A percentile compares a stretch with the other conserved stretches of the same genome.
Conservation (phyloP, 140 eudicot species). For the Erigeron philadelphicus region DNA sequence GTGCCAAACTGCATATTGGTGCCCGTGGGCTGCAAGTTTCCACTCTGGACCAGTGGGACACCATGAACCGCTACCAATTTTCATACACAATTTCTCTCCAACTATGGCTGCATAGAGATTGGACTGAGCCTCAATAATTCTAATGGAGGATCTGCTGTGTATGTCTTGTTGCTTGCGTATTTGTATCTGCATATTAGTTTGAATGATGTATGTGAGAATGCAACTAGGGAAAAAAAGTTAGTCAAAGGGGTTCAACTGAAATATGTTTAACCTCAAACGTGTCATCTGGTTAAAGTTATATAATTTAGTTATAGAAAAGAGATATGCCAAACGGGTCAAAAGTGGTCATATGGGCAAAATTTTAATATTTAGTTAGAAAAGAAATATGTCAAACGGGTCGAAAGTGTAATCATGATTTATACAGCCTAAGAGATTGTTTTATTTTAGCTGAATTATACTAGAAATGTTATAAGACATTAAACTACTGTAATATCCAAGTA, state of each 20-base stretch:
- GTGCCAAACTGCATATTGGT: conserved; percentile 83
- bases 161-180: conserved; percentile 60
- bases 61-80: conserved; percentile 89
- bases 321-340: no score
- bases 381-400: no score
- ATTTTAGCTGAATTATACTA: no score
- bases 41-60: conserved; percentile 75
- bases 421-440: no score
- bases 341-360: neutral
- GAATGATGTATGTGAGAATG: conserved; percentile 5
- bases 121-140: conserved; percentile 66
- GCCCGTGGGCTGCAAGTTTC: conserved; percentile 74
- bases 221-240: neutral
- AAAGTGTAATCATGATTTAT: no score
- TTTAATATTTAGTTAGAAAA: neutral
- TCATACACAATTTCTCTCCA: conserved; percentile 75
- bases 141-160: conserved; percentile 62
- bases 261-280: neutral
- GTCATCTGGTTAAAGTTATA: neutral
- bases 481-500: no score
- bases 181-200: conserved; percentile 43
- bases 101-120: conserved; percentile 75
- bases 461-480: no score
- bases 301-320: neutral
- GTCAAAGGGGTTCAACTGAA: neutral